Evolutionary conservation across 1,284 basidiomycete species (phyloP).

Genomic region (Moniliella sp.): DNA sequence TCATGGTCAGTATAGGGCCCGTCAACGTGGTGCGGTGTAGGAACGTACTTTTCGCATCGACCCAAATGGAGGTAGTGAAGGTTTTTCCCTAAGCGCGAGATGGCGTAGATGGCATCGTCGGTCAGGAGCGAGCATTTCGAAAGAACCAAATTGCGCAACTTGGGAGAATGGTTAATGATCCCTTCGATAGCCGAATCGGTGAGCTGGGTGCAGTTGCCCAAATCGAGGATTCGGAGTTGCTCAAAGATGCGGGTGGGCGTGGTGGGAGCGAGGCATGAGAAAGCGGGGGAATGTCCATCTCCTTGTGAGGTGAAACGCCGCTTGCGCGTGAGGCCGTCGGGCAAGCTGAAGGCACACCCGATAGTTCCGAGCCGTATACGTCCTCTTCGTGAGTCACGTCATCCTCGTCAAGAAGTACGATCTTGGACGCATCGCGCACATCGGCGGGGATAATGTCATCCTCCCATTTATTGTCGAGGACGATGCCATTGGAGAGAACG

Average conservation of each 20-base stretch:
- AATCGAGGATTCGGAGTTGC: constrained; percentile 27
- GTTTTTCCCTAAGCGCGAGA: constrained; percentile 67
- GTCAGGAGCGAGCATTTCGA: constrained; percentile 74
- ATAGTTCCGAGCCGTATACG: too few relatives aligned
- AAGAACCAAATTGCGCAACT: constrained; percentile 72
- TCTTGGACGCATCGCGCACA: constrained; percentile 3
- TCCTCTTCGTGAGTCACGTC: not conserved
- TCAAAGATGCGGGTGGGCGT: constrained; percentile 10
- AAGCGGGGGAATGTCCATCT: not conserved
- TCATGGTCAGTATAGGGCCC: not conserved
- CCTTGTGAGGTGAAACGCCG: too few relatives aligned
- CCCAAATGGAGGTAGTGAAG: constrained; percentile 88
- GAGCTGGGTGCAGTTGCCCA: constrained; percentile 61
- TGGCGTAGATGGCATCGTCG: constrained; percentile 61
- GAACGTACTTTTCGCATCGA: too few relatives aligned
- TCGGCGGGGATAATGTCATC: too few relatives aligned
- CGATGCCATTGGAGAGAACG: constrained; percentile 1
- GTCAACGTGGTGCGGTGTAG: too few relatives aligned
- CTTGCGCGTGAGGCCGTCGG: too few relatives aligned
- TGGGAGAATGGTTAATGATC: constrained; percentile 64
- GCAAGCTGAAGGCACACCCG: too few relatives aligned
- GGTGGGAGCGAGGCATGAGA: not conserved
- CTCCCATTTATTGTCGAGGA: not conserved
- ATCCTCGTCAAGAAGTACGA: constrained; percentile 15
- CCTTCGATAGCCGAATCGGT: constrained; percentile 77